phyloP scores from a whole-genome alignment of 495 filamentous ascomycete species.

The Penicillium simplicissimum region DNA sequence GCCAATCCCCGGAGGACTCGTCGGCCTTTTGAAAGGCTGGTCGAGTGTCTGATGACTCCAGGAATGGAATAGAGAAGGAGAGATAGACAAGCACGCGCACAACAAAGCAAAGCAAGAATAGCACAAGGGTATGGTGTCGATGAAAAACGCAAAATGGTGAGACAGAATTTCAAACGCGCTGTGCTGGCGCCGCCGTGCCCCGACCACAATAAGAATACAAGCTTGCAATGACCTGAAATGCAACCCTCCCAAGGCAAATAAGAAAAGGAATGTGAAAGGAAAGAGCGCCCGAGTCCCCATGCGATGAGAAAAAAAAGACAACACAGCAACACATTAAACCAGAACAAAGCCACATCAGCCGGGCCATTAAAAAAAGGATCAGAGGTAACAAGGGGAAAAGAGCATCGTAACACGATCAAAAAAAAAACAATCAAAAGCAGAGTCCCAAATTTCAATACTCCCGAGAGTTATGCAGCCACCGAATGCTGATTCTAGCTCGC shows the following conservation, averaged over 20 bases:
- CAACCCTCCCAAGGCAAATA: constrained; percentile 38
- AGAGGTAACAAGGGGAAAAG: background rate
- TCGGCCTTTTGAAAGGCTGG: background rate
- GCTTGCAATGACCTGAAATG: constrained; percentile 39
- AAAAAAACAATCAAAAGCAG: constrained; percentile 32
- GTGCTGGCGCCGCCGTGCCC: constrained; percentile 23
- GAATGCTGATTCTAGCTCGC: constrained; percentile 50
- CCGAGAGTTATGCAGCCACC: constrained; percentile 48
- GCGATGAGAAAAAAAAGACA: constrained; percentile 21
- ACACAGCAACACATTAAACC: constrained; percentile 2
- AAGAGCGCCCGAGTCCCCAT: constrained; percentile 45
- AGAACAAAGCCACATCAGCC: background rate
- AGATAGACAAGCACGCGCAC: constrained; percentile 2
- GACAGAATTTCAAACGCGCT: constrained; percentile 29
- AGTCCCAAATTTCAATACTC: constrained; percentile 43
- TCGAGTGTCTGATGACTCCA: background rate
- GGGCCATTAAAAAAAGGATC: constrained; percentile 4
- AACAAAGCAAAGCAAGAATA: constrained; percentile 24
- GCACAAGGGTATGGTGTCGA: constrained; percentile 34
- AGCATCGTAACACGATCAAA: constrained; percentile 13
- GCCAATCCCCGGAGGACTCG: constrained; percentile 6
- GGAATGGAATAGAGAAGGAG: background rate
- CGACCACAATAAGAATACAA: constrained; percentile 37
- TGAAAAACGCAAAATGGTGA: constrained; percentile 34
- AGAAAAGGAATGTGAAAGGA: constrained; percentile 31